phyloP scores from a whole-genome alignment of 2,329 filamentous ascomycete genomes.

The Remersonia thermophila region DNA sequence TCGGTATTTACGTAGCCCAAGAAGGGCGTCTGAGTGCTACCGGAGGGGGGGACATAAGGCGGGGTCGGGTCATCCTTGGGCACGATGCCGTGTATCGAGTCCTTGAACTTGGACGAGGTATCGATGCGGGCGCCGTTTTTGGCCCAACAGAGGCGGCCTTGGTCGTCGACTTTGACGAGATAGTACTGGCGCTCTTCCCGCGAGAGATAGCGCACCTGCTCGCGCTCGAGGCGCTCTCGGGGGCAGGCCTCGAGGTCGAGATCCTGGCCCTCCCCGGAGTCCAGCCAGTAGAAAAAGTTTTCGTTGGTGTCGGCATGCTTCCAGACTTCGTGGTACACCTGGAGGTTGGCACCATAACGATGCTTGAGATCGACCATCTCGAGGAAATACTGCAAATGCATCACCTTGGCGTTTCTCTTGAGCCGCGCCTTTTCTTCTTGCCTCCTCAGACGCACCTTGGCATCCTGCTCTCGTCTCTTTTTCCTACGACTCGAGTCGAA shows the following conservation, averaged over 20 bases:
- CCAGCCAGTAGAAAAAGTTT: slow-evolving; percentile 92
- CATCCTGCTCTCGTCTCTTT: too few relatives aligned
- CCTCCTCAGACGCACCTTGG: too few relatives aligned
- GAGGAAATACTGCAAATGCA: slow-evolving; percentile 75
- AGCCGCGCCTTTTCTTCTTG: slow-evolving; percentile 34
- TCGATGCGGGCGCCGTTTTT: slow-evolving; percentile 70
- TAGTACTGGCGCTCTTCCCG: slow-evolving; percentile 73
- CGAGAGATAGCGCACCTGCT: slow-evolving; percentile 73
- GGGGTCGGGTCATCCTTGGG: slow-evolving; percentile 48
- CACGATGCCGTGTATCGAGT: slow-evolving; percentile 67
- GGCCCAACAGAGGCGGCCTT: slow-evolving; percentile 73
- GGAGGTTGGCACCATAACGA: slow-evolving; percentile 71
- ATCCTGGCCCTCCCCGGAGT: slow-evolving; percentile 61
- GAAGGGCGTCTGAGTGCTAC: slow-evolving; percentile 19
- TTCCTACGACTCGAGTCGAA: slow-evolving; percentile 13
- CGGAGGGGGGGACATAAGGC: slow-evolving; percentile 26
- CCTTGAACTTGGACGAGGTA: slow-evolving; percentile 62
- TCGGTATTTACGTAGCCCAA: slow-evolving; percentile 18
- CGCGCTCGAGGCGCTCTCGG: slow-evolving; percentile 59
- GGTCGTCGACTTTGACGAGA: slow-evolving; percentile 59
- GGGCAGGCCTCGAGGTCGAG: slow-evolving; percentile 62
- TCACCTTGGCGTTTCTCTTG: slow-evolving; percentile 58
- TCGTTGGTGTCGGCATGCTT: slow-evolving; percentile 63
- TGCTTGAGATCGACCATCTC: slow-evolving; percentile 83
- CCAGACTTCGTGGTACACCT: slow-evolving; percentile 76